Evolutionary conservation across 2,329 filamentous ascomycete genomes (phyloP).

Genomic region (Fusarium abutilonis): DNA sequence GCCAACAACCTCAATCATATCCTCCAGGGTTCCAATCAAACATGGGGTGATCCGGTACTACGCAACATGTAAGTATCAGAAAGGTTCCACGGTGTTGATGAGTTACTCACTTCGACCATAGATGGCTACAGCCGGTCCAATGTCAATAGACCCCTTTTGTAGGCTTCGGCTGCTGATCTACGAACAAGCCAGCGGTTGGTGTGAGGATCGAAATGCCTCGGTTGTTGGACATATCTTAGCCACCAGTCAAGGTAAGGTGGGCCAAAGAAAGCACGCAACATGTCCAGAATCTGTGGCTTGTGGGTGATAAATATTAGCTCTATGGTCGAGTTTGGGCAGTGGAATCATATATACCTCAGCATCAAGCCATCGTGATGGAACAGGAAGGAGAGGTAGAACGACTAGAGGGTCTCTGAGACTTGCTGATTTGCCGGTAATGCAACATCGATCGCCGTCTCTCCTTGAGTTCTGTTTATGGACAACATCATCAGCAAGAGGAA

Average conservation of each 20-base stretch:
- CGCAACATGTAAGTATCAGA: background rate
- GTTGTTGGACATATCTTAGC: constrained; percentile 39
- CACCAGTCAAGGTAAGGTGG: constrained; percentile 47
- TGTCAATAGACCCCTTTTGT: constrained; percentile 37
- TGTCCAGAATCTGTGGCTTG: constrained; percentile 8
- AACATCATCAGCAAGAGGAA: background rate
- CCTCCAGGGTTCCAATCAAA: background rate
- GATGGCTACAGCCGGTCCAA: constrained; percentile 43
- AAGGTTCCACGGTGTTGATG: background rate
- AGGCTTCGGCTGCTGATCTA: constrained; percentile 39
- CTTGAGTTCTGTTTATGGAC: background rate
- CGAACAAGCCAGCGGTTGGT: constrained; percentile 47
- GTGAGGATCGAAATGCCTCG: constrained; percentile 13
- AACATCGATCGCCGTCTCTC: constrained; percentile 23
- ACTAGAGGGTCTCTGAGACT: constrained; percentile 12
- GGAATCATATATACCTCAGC: constrained; percentile 2
- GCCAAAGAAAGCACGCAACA: constrained; percentile 46
- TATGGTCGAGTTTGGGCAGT: no score
- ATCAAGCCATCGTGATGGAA: constrained; percentile 13
- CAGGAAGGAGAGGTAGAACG: constrained; percentile 3
- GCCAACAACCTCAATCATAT: constrained; percentile 36
- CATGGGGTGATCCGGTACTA: constrained; percentile 2
- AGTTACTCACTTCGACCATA: constrained; percentile 44
- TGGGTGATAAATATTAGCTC: background rate
- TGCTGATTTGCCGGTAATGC: constrained; percentile 20